Evolutionary conservation across 148 eudicot genomes (phyloP), one percentile per base, ranked within the genome.

Genomic region (Bassia scoparia): DNA sequence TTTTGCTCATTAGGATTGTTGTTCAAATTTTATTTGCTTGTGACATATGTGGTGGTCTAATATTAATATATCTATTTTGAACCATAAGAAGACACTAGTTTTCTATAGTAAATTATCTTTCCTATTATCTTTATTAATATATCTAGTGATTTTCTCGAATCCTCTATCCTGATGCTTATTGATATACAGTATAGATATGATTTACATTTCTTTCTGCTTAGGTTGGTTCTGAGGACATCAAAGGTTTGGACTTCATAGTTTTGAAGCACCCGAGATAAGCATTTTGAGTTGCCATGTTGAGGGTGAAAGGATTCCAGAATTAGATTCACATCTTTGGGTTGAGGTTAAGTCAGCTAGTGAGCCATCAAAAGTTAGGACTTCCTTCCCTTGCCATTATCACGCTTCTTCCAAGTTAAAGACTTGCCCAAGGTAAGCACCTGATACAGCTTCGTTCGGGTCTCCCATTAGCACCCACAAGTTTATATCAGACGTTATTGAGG

Each of bases 401-500:
- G 86, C 71, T 95, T 91, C 83, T 95, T 95, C 86, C 96, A 90
- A 83, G 90, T 92, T 61, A 92, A 87, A 84, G 94, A 87, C 74
- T 82, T 95, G 85, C 92, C 96, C 24, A 87, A 79, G 82, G 90
- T 35, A 91, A 88, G 77, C 88, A 92, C 78, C 84, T 95, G 84
- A 48, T 95, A 80, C 96, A 87, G 84, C 89, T 95, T 43, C 87
- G 88, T 48, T 92, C 92, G 56, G 76, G 77, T 49, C 81, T 87
- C 64, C 88, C 92, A 52, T 75, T 86, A 84, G 85, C 75, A 69
- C 87, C 71, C 91, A 83, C 76, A 88, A 76, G 77, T 92, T 95
- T 83, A 83, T 83, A 43, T 88, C 99, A 17, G 99, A 95, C 30
- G 81, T 79, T 48, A 85, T 91, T 33, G 99, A 95, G 89, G 89